Base-by-base conservation (phyloP, 768 basidiomycete genomes). In the Tylopilus cervinicoccineus region DNA sequence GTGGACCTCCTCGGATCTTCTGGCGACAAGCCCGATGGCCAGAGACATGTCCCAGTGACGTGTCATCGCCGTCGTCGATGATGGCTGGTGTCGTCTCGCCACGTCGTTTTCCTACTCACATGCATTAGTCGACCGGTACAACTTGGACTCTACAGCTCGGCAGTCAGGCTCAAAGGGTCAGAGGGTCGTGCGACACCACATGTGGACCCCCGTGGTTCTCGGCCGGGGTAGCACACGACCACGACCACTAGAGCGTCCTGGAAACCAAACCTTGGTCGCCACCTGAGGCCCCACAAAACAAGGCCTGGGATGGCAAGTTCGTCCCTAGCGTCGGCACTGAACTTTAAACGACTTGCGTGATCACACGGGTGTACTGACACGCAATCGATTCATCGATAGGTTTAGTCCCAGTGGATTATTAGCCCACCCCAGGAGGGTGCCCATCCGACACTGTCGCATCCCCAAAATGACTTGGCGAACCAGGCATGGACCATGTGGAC, bases 51-150 rank as follows among this genome's bases (percentile, higher is more conserved):
- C 48, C 26, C 34, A 37, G 32, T 47, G 37, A 34, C 37, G 48
- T 39, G 45, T 63, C 48, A 60, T 56, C 47, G 38, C 57, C 59
- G 60, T 47, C 10, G 14, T 36, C n/a, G 23, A 29, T 16, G 38
- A 37, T 23, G 57, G 36, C 38, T 24, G 38, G 31, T 17, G 31
- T 19, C 16, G 29, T 23, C 17, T 40, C 41, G 31, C 28, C 32
- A 50, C 20, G 45, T 44, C 14, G 14, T 34, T 36, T 34, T 33
- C 19, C 49, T 34, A 19, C 23, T 29, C 36, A 41, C n/a, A 24
- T 14, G 40, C 34, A 29, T 29, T 5, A 11, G 43, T 32, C 9
- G 19, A 34, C 39, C 27, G 37, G 37, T 27, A 20, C 29, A 23
- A n/a, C n/a, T n/a, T n/a, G n/a, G n/a, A n/a, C n/a, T n/a, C n/a